Conservation (phyloP, 2,329 filamentous ascomycete species). For the Penicillium sp. region DNA sequence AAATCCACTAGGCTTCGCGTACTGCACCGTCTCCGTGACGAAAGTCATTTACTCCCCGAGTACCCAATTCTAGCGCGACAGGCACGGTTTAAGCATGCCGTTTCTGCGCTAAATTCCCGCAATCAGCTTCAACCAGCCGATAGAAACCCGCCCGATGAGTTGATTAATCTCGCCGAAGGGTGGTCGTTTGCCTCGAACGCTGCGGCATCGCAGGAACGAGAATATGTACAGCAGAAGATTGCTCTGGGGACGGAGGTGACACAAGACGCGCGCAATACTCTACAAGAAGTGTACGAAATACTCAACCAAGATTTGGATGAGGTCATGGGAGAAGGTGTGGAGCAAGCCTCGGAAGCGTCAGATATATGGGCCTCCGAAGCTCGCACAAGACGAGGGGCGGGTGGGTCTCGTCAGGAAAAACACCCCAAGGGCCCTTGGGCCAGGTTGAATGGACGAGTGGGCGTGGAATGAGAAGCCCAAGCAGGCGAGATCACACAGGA, state of each 20-base stretch:
- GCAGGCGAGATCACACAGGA: background rate
- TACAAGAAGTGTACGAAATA: conserved; percentile 37
- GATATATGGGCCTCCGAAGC: conserved; percentile 40
- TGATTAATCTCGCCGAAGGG: conserved; percentile 40
- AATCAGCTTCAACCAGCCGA: conserved; percentile 20
- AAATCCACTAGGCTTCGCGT: conserved; percentile 39
- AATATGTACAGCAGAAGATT: conserved; percentile 40
- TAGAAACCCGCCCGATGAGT: conserved; percentile 32
- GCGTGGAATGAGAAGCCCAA: conserved; percentile 21
- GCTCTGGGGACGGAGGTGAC: conserved; percentile 36
- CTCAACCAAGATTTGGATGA: conserved; percentile 41
- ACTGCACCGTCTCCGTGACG: conserved; percentile 45
- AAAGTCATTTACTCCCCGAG: conserved; percentile 49
- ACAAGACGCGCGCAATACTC: conserved; percentile 32
- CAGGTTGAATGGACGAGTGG: conserved; percentile 41
- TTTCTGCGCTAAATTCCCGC: conserved; percentile 31
- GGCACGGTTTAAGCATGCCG: conserved; percentile 40
- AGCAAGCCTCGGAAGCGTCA: conserved; percentile 20
- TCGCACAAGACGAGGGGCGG: conserved; percentile 26
- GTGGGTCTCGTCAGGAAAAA: conserved; percentile 27
- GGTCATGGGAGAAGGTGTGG: conserved; percentile 19
- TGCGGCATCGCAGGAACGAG: conserved; percentile 34
- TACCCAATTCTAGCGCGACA: conserved; percentile 44
- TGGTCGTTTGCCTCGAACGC: conserved; percentile 47
- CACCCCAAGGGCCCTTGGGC: conserved; percentile 42